A percentile compares a stretch with the other conserved stretches of the same genome.
Conservation (phyloP, 441 rosid genomes). For the Capsella rubella region DNA sequence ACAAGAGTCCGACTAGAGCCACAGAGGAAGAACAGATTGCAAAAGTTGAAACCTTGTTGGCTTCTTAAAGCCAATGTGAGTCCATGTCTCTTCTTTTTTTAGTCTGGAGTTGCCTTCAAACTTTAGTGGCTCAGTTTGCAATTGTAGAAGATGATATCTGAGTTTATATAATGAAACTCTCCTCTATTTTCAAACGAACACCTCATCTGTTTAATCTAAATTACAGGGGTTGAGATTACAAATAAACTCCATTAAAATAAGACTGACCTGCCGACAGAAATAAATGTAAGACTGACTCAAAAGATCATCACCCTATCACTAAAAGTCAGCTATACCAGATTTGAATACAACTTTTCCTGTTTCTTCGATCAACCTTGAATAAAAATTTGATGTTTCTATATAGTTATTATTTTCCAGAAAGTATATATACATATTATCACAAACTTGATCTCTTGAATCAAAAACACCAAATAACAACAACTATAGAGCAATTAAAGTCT, state of each 20-base stretch:
- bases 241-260: background rate
- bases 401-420: conserved; percentile 13
- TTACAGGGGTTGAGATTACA: background rate
- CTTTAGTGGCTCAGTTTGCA: conserved; percentile 23
- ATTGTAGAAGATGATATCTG: conserved; percentile 32
- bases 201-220: background rate
- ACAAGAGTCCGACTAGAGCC: conserved; percentile 65
- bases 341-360: background rate
- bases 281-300: conserved; percentile 2
- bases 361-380: conserved; percentile 9
- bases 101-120: conserved; percentile 13
- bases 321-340: background rate
- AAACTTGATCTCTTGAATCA: conserved; percentile 34
- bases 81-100: background rate
- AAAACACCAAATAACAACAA: background rate
- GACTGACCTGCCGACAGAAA: conserved; percentile 8
- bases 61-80: conserved; percentile 50
- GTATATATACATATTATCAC: conserved; percentile 16
- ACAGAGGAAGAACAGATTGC: conserved; percentile 94
- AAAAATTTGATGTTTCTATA: background rate
- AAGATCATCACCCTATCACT: conserved; percentile 1
- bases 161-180: conserved; percentile 35
- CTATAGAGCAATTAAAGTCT: background rate
- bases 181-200: background rate
- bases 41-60: conserved; percentile 82